Evolutionary conservation across 1,284 basidiomycete species (phyloP), one percentile per base, ranked within the genome.

Genomic region (Melampsora larici-populina): DNA sequence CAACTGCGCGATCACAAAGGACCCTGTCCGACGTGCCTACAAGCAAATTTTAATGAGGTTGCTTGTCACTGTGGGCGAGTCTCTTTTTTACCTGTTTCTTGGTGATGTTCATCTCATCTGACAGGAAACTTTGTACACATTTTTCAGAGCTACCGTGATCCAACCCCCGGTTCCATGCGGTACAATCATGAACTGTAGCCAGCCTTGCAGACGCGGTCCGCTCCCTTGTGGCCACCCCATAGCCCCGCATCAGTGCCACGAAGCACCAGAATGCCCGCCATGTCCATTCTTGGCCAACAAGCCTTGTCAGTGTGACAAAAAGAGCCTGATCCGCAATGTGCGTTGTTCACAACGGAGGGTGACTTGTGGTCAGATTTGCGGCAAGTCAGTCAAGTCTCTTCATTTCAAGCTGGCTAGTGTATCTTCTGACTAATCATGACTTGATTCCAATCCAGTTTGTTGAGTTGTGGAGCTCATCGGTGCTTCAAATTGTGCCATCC

Each of bases 31-130:
- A 58, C 55, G 31, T 76, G 74, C 69, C 62, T 69, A 31, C 36
- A 69, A 17, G 66, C 74, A 7, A 69, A 65, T 63, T 69, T 69
- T 63, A 55, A 76, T 62, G 66, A 68, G 33, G 49, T 62, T 33
- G 55, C 68, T 55, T 76, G 74, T 63, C 74, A 76, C 67, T 76
- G 74, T 18, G 74, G 74, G 74, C 68, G 58, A 43, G 74, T 69
- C 29, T n/a, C 24, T 29, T 69, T 67, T 36, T 65, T 31, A n/a
- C 29, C 26, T 26, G 1, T 40, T 65, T 43, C 43, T 43, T 43
- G 43, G 43, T 15, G 43, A 43, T 43, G 15, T 43, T 43, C 9
- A 13, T 43, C 17, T 31, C 24, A 60, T 43, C 46, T 55, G 43
- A 40, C n/a, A 1, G 6, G 24, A n/a, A 46, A 40, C 15, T 73